Evolutionary conservation across 208 protist species (phyloP).

Genomic region (Trypanosoma mega): DNA sequence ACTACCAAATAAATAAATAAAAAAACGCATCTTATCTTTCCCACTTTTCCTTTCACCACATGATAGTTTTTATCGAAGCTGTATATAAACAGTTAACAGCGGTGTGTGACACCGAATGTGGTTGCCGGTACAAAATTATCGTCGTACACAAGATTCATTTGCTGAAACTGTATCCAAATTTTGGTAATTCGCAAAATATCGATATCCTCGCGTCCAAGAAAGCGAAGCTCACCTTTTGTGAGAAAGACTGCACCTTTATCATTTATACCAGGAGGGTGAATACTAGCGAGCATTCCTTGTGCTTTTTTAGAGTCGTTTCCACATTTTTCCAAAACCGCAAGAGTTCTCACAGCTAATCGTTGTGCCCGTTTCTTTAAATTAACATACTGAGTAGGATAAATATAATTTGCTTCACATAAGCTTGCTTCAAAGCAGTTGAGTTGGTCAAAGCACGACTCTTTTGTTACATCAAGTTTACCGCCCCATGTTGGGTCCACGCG

Average conservation of each 20-base stretch:
- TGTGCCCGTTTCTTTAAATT: slow-evolving; percentile 74
- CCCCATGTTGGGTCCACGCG: slow-evolving; percentile 89
- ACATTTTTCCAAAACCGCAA: slow-evolving; percentile 56
- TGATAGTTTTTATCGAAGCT: neutral
- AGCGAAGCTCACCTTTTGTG: slow-evolving; percentile 92
- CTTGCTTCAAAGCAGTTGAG: slow-evolving; percentile 83
- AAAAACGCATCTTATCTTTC: no score
- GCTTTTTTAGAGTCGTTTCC: slow-evolving; percentile 74
- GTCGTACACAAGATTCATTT: slow-evolving; percentile 87
- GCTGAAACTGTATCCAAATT: slow-evolving; percentile 89
- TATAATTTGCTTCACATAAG: slow-evolving; percentile 87
- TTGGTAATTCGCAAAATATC: slow-evolving; percentile 87
- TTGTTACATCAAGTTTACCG: slow-evolving; percentile 83
- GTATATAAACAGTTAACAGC: slow-evolving; percentile 22
- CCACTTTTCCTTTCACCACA: no score
- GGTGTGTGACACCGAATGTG: slow-evolving; percentile 74
- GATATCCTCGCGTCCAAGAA: slow-evolving; percentile 56
- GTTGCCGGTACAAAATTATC: slow-evolving; percentile 78
- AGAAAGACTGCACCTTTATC: slow-evolving; percentile 82
- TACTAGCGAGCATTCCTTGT: slow-evolving; percentile 58
- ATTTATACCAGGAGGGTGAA: slow-evolving; percentile 82
- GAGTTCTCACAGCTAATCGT: slow-evolving; percentile 36
- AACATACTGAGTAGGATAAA: slow-evolving; percentile 79
- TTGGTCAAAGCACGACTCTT: slow-evolving; percentile 51
- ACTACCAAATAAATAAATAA: no score